Conservation (phyloP, 2,329 filamentous ascomycete species). For the Elsinoe necatrix region DNA sequence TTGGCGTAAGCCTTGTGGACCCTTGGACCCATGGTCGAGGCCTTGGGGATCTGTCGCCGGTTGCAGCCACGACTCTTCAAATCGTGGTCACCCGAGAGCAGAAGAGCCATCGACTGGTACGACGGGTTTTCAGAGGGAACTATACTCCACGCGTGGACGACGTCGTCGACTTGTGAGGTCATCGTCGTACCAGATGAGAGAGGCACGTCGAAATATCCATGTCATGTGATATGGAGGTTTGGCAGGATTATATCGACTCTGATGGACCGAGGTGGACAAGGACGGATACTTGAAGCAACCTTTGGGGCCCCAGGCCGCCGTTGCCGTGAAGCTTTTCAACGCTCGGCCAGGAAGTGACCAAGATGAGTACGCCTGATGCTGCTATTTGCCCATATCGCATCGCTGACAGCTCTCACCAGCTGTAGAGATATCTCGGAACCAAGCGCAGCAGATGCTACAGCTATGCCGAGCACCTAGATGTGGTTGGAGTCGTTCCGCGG, state of each 20-base stretch:
- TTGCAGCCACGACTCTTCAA: not conserved
- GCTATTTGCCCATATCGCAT: not conserved
- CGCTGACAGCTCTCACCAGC: not conserved
- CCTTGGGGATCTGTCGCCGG: not conserved
- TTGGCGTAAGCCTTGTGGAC: not conserved
- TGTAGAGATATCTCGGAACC: not conserved
- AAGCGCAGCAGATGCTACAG: not conserved
- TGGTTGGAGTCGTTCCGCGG: not conserved
- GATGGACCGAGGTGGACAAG: not conserved
- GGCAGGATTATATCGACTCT: not conserved
- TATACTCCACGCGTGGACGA: too few species aligned
- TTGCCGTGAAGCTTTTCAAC: not conserved
- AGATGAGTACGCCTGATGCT: not conserved
- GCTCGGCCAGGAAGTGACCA: not conserved
- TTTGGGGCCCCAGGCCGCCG: not conserved
- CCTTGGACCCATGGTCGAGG: too few species aligned
- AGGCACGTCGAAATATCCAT: too few species aligned
- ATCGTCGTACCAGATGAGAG: too few species aligned
- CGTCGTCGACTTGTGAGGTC: too few species aligned
- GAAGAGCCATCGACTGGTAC: not conserved
- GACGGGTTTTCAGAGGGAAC: not conserved
- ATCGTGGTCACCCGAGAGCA: not conserved
- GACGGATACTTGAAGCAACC: not conserved
- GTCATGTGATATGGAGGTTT: too few species aligned
- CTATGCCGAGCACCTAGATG: not conserved